Evolutionary conservation across 257 asterid species (phyloP).

Genomic region (Craterostigma plantagineum): DNA sequence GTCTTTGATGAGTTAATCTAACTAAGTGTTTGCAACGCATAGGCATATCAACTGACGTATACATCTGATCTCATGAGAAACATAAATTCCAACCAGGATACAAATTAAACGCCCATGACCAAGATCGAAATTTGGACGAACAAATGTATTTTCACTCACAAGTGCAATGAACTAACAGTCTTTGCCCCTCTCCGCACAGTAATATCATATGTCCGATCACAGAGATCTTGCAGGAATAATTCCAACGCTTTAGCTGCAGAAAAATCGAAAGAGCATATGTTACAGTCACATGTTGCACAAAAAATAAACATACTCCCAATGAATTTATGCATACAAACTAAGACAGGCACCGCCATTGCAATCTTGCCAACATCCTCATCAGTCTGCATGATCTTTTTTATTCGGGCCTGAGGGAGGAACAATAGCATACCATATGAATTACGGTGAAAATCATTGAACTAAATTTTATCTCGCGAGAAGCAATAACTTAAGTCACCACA

Average conservation of each 20-base stretch:
- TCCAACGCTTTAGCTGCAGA: conserved; percentile 1
- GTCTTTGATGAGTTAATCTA: no score
- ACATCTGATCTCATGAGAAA: no score
- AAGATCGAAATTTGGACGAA: no score
- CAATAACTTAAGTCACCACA: no score
- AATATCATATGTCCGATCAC: neutral
- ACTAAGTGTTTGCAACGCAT: no score
- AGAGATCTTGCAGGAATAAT: neutral
- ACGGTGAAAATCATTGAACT: neutral
- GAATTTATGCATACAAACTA: neutral
- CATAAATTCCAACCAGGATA: no score
- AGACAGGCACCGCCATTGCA: neutral
- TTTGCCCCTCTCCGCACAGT: neutral
- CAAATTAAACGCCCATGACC: no score
- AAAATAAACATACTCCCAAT: neutral
- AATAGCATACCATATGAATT: neutral
- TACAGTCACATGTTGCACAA: neutral
- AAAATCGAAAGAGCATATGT: neutral
- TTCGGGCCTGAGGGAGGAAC: neutral
- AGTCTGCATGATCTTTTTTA: neutral
- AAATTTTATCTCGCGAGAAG: neutral
- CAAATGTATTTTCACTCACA: neutral
- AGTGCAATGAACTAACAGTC: neutral
- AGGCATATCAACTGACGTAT: no score
- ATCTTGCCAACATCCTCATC: neutral